A percentile compares a stretch with the other conserved stretches of the same genome.
Evolutionary conservation across 495 filamentous ascomycete species (phyloP).

Genomic region (Xylaria cubensis): DNA sequence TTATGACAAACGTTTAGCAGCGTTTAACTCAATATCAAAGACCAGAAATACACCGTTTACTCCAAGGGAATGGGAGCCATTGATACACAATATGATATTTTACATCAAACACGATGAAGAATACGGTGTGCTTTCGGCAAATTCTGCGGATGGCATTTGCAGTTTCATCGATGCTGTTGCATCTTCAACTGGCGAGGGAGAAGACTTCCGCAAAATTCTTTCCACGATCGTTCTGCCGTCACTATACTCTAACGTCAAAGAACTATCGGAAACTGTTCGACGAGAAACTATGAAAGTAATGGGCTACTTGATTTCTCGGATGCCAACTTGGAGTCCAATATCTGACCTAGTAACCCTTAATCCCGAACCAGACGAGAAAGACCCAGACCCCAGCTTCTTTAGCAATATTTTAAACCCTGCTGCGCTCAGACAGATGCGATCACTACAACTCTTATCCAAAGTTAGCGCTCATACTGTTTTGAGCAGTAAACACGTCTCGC

Average conservation of each 20-base stretch:
- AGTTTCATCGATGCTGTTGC: conserved; percentile 73
- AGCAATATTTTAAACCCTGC: conserved; percentile 91
- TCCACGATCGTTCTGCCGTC: conserved; percentile 72
- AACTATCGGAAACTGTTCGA: conserved; percentile 82
- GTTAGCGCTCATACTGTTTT: conserved; percentile 68
- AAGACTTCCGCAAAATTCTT: conserved; percentile 56
- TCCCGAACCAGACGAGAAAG: conserved; percentile 67
- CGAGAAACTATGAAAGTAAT: conserved; percentile 79
- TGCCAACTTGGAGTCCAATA: conserved; percentile 71
- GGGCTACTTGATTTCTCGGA: conserved; percentile 74
- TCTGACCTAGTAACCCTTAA: conserved; percentile 78
- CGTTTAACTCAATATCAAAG: conserved; percentile 76
- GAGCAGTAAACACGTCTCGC: conserved; percentile 75
- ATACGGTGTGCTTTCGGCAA: conserved; percentile 77
- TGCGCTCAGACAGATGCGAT: conserved; percentile 83
- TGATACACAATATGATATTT: conserved; percentile 88
- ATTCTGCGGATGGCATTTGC: conserved; percentile 79
- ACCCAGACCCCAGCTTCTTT: conserved; percentile 90
- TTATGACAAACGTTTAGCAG: conserved; percentile 78
- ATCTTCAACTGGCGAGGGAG: conserved; percentile 48
- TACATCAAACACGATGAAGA: conserved; percentile 89
- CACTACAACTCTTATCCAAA: conserved; percentile 74
- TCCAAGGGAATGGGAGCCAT: conserved; percentile 85
- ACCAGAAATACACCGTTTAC: conserved; percentile 59
- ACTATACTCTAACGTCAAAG: conserved; percentile 73